phyloP scores from a whole-genome alignment of 2,329 filamentous ascomycete species.

The Aspergillus aculeatus region DNA sequence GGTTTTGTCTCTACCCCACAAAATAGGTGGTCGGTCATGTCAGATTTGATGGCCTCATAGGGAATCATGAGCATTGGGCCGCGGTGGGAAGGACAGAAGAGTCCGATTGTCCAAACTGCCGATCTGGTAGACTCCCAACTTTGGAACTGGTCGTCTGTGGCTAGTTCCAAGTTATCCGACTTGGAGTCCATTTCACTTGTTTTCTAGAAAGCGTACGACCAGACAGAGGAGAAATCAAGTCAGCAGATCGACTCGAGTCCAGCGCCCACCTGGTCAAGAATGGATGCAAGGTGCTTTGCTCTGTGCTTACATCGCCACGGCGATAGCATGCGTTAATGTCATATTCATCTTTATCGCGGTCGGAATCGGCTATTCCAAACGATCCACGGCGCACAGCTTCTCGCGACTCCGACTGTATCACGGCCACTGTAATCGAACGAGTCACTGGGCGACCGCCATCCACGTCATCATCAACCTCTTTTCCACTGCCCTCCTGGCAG shows the following conservation, averaged over 20 bases:
- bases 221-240: background rate
- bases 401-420: background rate
- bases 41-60: background rate
- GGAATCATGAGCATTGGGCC: background rate
- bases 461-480: constrained; percentile 39
- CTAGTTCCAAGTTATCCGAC: too few relatives aligned
- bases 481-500: constrained; percentile 31
- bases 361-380: background rate
- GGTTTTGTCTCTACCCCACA: too few relatives aligned
- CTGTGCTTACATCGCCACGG: background rate
- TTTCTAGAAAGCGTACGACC: background rate
- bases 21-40: too few relatives aligned
- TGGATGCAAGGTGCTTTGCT: background rate
- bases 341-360: background rate
- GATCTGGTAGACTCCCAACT: background rate
- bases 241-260: background rate
- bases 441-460: constrained; percentile 15
- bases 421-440: background rate
- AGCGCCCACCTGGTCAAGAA: background rate
- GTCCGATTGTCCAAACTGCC: background rate
- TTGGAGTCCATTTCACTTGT: background rate
- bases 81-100: background rate
- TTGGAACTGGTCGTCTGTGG: background rate
- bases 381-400: background rate
- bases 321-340: background rate